Conservation (phyloP, 2,329 filamentous ascomycete species). For the Cadophora luteo-olivacea region DNA sequence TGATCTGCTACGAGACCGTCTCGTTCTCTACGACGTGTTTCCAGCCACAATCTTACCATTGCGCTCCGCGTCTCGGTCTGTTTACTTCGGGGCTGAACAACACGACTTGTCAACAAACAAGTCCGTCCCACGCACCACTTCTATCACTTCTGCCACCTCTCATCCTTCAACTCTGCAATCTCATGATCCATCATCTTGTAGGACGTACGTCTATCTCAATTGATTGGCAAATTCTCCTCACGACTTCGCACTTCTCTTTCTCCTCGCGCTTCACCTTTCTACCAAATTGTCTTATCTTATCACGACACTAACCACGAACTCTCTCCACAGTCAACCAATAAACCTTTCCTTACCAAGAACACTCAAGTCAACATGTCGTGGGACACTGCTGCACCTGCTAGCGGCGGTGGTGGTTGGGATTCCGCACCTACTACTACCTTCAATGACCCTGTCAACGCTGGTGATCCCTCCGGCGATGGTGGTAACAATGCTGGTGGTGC, state of each 20-base stretch:
- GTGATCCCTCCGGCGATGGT: slow-evolving; percentile 24
- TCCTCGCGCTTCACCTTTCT: not conserved
- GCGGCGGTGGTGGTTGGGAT: slow-evolving; percentile 26
- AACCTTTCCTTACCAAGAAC: not conserved
- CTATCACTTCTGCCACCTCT: not conserved
- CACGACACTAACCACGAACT: not conserved
- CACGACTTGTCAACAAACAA: slow-evolving; percentile 2
- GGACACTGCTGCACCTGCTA: slow-evolving; percentile 30
- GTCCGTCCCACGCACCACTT: not conserved
- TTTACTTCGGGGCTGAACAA: not conserved
- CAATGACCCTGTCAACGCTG: slow-evolving; percentile 9
- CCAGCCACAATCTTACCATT: not conserved
- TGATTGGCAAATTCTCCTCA: not conserved
- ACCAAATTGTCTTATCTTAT: not conserved
- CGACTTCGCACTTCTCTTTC: not conserved
- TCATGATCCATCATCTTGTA: not conserved
- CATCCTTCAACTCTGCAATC: not conserved
- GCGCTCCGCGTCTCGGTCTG: not conserved
- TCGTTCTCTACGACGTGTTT: not conserved
- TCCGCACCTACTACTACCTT: slow-evolving; percentile 15
- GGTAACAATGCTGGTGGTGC: slow-evolving; percentile 11
- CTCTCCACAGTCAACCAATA: not conserved
- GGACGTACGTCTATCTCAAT: not conserved
- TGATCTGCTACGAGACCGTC: not conserved
- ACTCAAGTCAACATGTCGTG: slow-evolving; percentile 38